Base-by-base conservation (phyloP, 2,329 filamentous ascomycete genomes). In the Scolecobasidium constrictum region DNA sequence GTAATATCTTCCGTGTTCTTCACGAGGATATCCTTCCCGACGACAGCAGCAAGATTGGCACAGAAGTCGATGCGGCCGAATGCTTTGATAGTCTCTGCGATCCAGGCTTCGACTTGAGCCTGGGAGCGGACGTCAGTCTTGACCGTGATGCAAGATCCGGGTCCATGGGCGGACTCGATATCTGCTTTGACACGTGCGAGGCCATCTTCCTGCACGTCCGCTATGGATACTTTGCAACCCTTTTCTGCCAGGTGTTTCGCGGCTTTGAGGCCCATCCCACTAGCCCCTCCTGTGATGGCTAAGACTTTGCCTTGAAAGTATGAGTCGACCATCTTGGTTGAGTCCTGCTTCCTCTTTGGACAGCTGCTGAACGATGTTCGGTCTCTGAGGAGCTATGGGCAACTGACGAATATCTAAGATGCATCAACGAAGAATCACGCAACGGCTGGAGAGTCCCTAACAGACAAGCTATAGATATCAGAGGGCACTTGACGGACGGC, bases 191-290 rank as follows among this genome's bases (percentile, higher is more conserved):
- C 40, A 2, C 22, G n/a, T 12, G 40, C 17, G 13, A 44, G 42
- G 6, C 21, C 42, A 12, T 31, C 13, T 12, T 38, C 42, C 33
- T 44, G 42, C 11, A 44, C 21, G 21, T 44, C 42, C 17, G 35
- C 42, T 15, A 44, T 31, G 21, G 35, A 44, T 6, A 39, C 9
- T 7, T 20, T 21, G 17, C 68, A 69, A 18, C 69, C 70, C 19
- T 60, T 57, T 2, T 55, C 50, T 44, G 65, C 61, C 2, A 72
- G 60, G 12, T 66, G 57, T 16, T 62, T 57, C 5, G 69, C 65
- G 7, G 68, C 67, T 15, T 64, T 64, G 9, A 68, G 60, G 17
- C 70, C 71, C 36, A 74, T 74, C 12, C 71, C 71, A 4, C 60
- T 62, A 2, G 64, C 65, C 3, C 64, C 64, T 16, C 71, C 71